A percentile compares a stretch with the other conserved stretches of the same genome.
Evolutionary conservation across 2,329 filamentous ascomycete species (phyloP).

Genomic region (Coniochaeta sp.): DNA sequence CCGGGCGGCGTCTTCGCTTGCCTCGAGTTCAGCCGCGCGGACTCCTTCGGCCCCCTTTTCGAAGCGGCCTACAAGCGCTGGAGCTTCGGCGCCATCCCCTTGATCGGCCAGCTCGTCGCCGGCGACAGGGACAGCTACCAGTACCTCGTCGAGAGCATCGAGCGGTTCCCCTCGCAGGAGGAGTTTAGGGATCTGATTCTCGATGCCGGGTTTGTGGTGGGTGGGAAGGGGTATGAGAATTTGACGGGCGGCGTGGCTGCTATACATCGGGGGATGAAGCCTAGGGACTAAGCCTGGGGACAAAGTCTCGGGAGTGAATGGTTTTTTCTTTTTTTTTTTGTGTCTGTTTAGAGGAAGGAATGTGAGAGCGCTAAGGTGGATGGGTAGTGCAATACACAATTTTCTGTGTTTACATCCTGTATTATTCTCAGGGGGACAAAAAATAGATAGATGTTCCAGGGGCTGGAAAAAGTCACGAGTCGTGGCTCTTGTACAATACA

Average conservation of each 20-base stretch:
- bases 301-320: too few species aligned
- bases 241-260: slow-evolving; percentile 88
- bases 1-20: slow-evolving; percentile 95
- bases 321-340: too few species aligned
- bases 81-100: slow-evolving; percentile 88
- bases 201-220: slow-evolving; percentile 78
- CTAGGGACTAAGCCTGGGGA: slow-evolving; percentile 23
- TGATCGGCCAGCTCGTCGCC: slow-evolving; percentile 92
- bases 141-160: slow-evolving; percentile 97
- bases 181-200: slow-evolving; percentile 79
- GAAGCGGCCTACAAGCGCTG: slow-evolving; percentile 88
- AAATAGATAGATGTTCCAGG: background rate
- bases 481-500: background rate
- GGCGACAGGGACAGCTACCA: slow-evolving; percentile 95
- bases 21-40: slow-evolving; percentile 83
- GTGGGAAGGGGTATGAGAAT: slow-evolving; percentile 79
- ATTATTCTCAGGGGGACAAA: background rate
- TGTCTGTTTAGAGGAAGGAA: too few species aligned
- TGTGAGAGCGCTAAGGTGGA: too few species aligned
- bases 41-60: slow-evolving; percentile 68
- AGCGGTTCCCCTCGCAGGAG: slow-evolving; percentile 79
- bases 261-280: slow-evolving; percentile 96
- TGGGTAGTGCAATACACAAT: too few species aligned
- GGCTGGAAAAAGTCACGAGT: background rate
- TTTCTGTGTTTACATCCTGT: background rate